Conservation (phyloP, 495 filamentous ascomycete species). For the Aspergillus sclerotioniger region DNA sequence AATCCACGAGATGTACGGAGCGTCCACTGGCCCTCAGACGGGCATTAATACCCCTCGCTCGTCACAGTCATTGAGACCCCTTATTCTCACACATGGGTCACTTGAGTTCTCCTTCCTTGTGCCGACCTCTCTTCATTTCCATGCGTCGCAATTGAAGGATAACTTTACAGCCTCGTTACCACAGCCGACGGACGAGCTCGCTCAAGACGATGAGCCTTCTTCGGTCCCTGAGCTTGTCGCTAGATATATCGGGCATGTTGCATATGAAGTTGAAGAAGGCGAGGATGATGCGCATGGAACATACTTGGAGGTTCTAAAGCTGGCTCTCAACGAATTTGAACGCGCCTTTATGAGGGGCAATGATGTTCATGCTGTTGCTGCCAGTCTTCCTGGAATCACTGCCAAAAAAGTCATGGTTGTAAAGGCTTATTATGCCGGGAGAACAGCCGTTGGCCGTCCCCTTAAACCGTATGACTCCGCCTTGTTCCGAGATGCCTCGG, state of each 20-base stretch:
- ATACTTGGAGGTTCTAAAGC: constrained; percentile 82
- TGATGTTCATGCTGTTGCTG: constrained; percentile 88
- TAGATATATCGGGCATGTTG: constrained; percentile 85
- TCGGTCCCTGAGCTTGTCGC: constrained; percentile 88
- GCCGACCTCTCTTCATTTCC: constrained; percentile 91
- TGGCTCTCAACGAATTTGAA: constrained; percentile 92
- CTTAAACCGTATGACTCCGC: constrained; percentile 91
- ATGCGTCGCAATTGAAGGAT: constrained; percentile 88
- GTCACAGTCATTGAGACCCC: constrained; percentile 84
- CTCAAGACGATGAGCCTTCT: constrained; percentile 95
- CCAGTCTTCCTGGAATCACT: constrained; percentile 79
- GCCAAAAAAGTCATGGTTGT: constrained; percentile 87
- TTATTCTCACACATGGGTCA: constrained; percentile 85
- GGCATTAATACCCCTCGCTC: constrained; percentile 93
- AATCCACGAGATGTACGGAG: constrained; percentile 74
- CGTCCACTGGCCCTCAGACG: constrained; percentile 78
- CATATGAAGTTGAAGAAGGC: constrained; percentile 80
- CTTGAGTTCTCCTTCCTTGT: constrained; percentile 94
- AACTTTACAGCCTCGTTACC: constrained; percentile 81
- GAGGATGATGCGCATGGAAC: constrained; percentile 84
- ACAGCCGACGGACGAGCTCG: constrained; percentile 89
- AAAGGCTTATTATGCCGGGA: constrained; percentile 83
- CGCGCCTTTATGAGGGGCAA: constrained; percentile 91
- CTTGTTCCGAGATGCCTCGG: constrained; percentile 80
- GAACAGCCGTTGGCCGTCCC: constrained; percentile 74